phyloP scores from a whole-genome alignment of 2,329 filamentous ascomycete species.

The Penicillium capsulatum region DNA sequence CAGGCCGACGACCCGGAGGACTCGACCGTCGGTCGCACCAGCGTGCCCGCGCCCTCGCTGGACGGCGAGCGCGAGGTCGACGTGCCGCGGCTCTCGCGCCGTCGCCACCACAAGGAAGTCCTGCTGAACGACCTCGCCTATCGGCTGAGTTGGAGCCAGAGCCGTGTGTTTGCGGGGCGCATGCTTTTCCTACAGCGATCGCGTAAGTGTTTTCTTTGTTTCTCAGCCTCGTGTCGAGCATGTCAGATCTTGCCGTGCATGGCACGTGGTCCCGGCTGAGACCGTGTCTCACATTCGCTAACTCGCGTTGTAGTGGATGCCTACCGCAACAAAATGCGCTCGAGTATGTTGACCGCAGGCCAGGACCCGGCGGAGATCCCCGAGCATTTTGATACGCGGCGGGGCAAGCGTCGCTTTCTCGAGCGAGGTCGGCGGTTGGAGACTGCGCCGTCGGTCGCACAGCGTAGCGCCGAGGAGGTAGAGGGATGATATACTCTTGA shows the following conservation, averaged over 20 bases:
- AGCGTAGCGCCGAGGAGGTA: constrained; percentile 37
- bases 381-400: constrained; percentile 82
- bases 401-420: constrained; percentile 74
- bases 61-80: constrained; percentile 74
- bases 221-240: not conserved
- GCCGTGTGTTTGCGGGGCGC: constrained; percentile 79
- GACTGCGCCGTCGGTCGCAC: constrained; percentile 26
- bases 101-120: constrained; percentile 74
- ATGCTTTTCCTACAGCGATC: constrained; percentile 87
- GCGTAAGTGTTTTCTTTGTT: constrained; percentile 56
- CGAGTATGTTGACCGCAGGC: constrained; percentile 71
- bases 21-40: constrained; percentile 40
- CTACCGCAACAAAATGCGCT: constrained; percentile 86
- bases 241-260: constrained; percentile 2
- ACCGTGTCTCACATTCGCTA: constrained; percentile 12
- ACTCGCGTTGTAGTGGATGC: constrained; percentile 66
- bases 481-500: constrained; percentile 23
- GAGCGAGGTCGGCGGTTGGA: constrained; percentile 41
- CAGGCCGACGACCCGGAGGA: constrained; percentile 45
- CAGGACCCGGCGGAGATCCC: constrained; percentile 70
- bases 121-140: constrained; percentile 89
- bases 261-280: constrained; percentile 1
- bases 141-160: constrained; percentile 95
- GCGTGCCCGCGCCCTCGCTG: constrained; percentile 57
- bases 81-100: constrained; percentile 68